Percentiles rank a stretch among this genome's conserved stretches.
Conservation (phyloP, 176 grass and related monocot species). For the Carex pumila region DNA sequence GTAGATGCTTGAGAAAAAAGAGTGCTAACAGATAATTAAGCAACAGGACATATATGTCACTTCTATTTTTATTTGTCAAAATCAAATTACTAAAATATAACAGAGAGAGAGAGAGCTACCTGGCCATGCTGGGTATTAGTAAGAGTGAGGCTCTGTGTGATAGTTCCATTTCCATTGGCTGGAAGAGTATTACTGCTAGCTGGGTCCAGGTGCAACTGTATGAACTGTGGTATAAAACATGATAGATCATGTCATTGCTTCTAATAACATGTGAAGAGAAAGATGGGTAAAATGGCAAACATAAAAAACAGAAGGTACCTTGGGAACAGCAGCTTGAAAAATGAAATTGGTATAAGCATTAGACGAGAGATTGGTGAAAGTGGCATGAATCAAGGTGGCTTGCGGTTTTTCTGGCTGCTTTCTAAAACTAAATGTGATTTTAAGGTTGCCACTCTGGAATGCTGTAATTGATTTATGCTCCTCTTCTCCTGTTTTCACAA, state of each 20-base stretch:
- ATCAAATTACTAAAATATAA: not conserved
- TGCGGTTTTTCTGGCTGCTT: constrained; percentile 73
- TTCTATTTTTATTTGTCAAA: not conserved
- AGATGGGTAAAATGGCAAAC: not conserved
- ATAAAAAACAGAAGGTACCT: constrained; percentile 40
- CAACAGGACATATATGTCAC: not conserved
- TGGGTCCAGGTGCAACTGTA: constrained; percentile 74
- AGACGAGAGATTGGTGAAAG: constrained; percentile 80
- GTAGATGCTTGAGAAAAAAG: not conserved
- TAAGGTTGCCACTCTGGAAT: constrained; percentile 84
- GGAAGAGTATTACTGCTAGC: constrained; percentile 74
- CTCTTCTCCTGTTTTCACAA: constrained; percentile 39
- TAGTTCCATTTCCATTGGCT: constrained; percentile 49
- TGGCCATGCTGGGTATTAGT: constrained; percentile 93
- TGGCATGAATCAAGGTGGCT: constrained; percentile 58
- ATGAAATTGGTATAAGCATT: constrained; percentile 70
- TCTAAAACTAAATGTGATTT: constrained; percentile 69
- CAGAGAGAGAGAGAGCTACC: constrained; percentile 30
- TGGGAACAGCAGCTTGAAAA: constrained; percentile 98
- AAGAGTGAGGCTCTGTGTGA: constrained; percentile 70
- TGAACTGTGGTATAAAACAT: constrained; percentile 61
- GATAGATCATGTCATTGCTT: constrained; percentile 8
- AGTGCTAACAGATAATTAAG: not conserved
- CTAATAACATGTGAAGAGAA: not conserved
- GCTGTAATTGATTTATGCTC: constrained; percentile 61